phyloP scores from a whole-genome alignment of 2,329 filamentous ascomycete species.

The Hysterium pulicare region DNA sequence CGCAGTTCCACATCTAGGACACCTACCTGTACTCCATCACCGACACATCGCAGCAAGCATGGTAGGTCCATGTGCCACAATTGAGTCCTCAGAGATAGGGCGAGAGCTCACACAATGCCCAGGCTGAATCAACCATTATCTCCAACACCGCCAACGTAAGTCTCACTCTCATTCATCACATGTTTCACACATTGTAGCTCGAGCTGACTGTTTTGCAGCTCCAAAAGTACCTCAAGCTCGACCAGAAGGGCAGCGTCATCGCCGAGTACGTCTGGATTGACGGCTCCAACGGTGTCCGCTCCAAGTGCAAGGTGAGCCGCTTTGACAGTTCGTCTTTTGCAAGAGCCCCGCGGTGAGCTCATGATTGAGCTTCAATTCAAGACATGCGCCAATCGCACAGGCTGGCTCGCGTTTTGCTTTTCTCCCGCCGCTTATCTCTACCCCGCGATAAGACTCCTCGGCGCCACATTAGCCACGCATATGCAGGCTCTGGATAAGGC shows the following conservation, averaged over 20 bases:
- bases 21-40: too few species aligned
- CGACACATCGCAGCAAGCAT: slow-evolving; percentile 8
- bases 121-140: slow-evolving; percentile 41
- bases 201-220: slow-evolving; percentile 56
- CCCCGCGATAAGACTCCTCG: slow-evolving; percentile 26
- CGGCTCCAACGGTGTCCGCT: slow-evolving; percentile 75
- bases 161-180: slow-evolving; percentile 12
- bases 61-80: slow-evolving; percentile 3
- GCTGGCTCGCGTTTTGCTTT: slow-evolving; percentile 9
- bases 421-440: slow-evolving; percentile 27
- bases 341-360: slow-evolving; percentile 18
- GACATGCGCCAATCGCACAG: slow-evolving; percentile 11
- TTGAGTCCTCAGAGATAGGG: not conserved
- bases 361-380: slow-evolving; percentile 3
- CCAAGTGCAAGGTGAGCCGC: slow-evolving; percentile 85
- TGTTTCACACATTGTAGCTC: slow-evolving; percentile 18
- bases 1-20: not conserved
- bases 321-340: slow-evolving; percentile 11
- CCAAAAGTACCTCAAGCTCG: slow-evolving; percentile 85
- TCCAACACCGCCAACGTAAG: slow-evolving; percentile 50
- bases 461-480: slow-evolving; percentile 9
- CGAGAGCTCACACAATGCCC: slow-evolving; percentile 3
- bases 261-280: slow-evolving; percentile 99
- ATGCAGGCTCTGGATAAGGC: not conserved
- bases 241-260: slow-evolving; percentile 84